phyloP scores from a whole-genome alignment of 1,284 basidiomycete genomes.

The Chondrostereum purpureum region DNA sequence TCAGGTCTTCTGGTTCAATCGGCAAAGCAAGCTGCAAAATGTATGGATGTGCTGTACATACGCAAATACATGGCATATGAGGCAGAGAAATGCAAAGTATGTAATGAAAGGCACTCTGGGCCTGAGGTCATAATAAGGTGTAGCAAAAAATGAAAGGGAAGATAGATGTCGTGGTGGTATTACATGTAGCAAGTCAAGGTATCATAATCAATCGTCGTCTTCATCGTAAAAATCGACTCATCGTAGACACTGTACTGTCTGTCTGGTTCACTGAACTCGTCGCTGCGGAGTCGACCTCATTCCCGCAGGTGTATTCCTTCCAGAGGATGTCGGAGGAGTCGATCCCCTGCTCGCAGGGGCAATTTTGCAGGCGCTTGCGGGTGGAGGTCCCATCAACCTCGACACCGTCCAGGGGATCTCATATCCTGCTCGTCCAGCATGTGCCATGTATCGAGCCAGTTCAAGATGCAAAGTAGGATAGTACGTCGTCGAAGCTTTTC shows the following conservation, averaged over 20 bases:
- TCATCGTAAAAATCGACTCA: too few species aligned
- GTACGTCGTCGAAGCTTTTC: slow-evolving; percentile 88
- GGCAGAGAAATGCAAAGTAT: too few species aligned
- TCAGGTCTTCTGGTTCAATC: too few species aligned
- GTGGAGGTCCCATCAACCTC: slow-evolving; percentile 65
- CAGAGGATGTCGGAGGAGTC: slow-evolving; percentile 6
- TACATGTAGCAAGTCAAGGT: background rate
- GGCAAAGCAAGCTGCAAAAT: too few species aligned
- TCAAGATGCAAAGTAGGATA: slow-evolving; percentile 92
- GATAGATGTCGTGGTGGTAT: too few species aligned
- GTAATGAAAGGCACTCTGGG: too few species aligned
- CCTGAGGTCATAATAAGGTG: background rate
- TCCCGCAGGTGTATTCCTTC: slow-evolving; percentile 8
- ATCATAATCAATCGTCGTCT: background rate
- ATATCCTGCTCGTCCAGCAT: slow-evolving; percentile 55
- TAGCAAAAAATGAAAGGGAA: background rate
- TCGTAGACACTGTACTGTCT: too few species aligned
- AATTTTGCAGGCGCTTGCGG: slow-evolving; percentile 45
- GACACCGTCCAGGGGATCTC: slow-evolving; percentile 73
- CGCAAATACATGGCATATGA: too few species aligned
- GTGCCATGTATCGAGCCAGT: slow-evolving; percentile 75
- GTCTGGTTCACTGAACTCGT: background rate
- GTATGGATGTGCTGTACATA: too few species aligned
- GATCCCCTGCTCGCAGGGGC: slow-evolving; percentile 11
- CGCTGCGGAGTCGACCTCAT: background rate